phyloP scores from a whole-genome alignment of 1,284 basidiomycete genomes.

The Sporisorium reilianum region DNA sequence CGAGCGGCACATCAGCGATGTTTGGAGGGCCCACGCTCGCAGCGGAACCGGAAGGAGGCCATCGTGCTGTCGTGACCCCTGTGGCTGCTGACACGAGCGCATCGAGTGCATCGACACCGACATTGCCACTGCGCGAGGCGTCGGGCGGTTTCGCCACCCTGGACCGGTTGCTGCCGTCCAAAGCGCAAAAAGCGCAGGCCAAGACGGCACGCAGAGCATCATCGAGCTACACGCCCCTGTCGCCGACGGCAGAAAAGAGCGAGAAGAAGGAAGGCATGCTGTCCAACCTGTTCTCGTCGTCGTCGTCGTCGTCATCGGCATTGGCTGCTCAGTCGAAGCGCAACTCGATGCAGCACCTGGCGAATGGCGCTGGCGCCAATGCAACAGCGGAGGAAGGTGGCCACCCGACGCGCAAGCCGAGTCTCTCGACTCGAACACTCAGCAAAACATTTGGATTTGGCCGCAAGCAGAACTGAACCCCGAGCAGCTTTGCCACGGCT shows the following conservation, averaged over 20 bases:
- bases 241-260: slow-evolving; percentile 23
- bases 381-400: slow-evolving; percentile 14
- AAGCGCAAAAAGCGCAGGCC: slow-evolving; percentile 46
- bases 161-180: slow-evolving; percentile 48
- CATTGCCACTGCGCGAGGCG: slow-evolving; percentile 17
- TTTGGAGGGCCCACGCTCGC: slow-evolving; percentile 11
- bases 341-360: slow-evolving; percentile 26
- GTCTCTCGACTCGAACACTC: slow-evolving; percentile 34
- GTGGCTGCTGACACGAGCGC: slow-evolving; percentile 7
- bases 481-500: neutral
- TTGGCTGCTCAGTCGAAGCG: slow-evolving; percentile 35
- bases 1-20: slow-evolving; percentile 3
- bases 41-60: slow-evolving; percentile 17
- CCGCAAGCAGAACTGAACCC: slow-evolving; percentile 25
- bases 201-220: slow-evolving; percentile 42
- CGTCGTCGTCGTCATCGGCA: slow-evolving; percentile 16
- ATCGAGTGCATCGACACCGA: neutral
- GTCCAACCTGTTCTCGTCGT: slow-evolving; percentile 38
- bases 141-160: slow-evolving; percentile 46
- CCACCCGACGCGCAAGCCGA: slow-evolving; percentile 40
- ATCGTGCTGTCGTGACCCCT: slow-evolving; percentile 16
- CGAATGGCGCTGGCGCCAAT: slow-evolving; percentile 9
- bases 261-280: slow-evolving; percentile 46
- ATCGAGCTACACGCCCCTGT: slow-evolving; percentile 36
- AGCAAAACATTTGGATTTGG: slow-evolving; percentile 54